These are phyloP conservation scores for Eutrema japonicum DNA, from an alignment of 345 rosid species.

Conservation along the genomic window DNA sequence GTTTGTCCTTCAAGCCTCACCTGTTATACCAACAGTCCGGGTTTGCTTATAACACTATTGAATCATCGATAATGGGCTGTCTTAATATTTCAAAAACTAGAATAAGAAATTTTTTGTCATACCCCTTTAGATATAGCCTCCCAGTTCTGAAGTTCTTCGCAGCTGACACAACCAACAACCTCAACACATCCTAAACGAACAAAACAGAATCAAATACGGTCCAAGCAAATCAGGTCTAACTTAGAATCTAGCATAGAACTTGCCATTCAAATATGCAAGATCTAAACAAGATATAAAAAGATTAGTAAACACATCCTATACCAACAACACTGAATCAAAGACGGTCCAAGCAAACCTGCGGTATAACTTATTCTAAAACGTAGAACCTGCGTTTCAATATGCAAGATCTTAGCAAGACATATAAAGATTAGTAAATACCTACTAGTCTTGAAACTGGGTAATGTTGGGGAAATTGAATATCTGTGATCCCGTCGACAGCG, in stretches of 20 bases:
- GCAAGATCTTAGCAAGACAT: not conserved
- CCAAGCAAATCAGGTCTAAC: not conserved
- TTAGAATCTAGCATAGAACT: not conserved
- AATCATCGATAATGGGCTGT: not conserved
- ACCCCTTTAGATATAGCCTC: slow-evolving; percentile 66
- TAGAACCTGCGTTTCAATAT: not conserved
- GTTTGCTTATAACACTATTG: not conserved
- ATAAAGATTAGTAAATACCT: slow-evolving; percentile 46
- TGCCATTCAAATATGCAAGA: not conserved
- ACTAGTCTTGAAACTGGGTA: slow-evolving; percentile 88
- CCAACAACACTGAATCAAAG: not conserved
- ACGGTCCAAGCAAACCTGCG: not conserved
- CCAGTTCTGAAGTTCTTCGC: slow-evolving; percentile 66
- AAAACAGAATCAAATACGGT: not conserved
- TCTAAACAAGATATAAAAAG: too few relatives aligned
- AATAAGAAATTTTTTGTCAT: not conserved
- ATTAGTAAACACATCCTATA: slow-evolving; percentile 49
- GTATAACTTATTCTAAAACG: not conserved
- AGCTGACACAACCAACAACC: slow-evolving; percentile 62
- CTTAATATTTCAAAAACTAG: not conserved
- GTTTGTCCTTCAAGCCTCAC: slow-evolving; percentile 91
- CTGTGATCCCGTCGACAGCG: slow-evolving; percentile 65
- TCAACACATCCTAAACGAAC: slow-evolving; percentile 57
- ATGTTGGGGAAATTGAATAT: slow-evolving; percentile 68
- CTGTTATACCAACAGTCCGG: slow-evolving; percentile 37